Percentiles rank a stretch among this genome's conserved stretches.
Conservation (phyloP, 2,329 filamentous ascomycete genomes). For the Colletotrichum neosansevieriae region DNA sequence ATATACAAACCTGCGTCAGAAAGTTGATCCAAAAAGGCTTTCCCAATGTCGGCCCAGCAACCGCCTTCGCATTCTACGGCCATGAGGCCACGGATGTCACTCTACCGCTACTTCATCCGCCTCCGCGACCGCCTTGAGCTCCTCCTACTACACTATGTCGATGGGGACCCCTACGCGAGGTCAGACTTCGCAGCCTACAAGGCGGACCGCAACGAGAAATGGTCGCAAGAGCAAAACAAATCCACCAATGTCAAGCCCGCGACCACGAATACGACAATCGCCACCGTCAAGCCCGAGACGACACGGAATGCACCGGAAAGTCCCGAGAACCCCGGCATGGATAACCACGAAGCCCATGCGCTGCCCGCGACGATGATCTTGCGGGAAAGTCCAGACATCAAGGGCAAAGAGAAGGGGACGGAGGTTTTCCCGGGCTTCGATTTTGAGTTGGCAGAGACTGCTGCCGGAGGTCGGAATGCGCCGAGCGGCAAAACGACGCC, state of each 20-base stretch:
- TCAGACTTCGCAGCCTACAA: constrained; percentile 20
- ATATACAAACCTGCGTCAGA: neutral
- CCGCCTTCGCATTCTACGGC: neutral
- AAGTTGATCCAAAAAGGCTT: neutral
- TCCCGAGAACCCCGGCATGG: neutral
- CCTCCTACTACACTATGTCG: constrained; percentile 27
- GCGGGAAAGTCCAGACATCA: neutral
- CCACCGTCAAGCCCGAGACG: neutral
- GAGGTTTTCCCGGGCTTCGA: constrained; percentile 4
- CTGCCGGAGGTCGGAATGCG: neutral
- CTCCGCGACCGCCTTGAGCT: constrained; percentile 36
- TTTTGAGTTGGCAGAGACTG: neutral
- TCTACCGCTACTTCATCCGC: constrained; percentile 20
- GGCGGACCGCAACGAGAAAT: constrained; percentile 12
- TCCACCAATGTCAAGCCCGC: neutral
- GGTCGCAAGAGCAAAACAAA: constrained; percentile 13
- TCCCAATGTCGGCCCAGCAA: neutral
- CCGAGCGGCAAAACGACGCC: neutral
- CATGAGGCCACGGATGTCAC: constrained; percentile 6
- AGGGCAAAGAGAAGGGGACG: neutral
- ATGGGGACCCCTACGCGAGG: constrained; percentile 14
- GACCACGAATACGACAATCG: neutral
- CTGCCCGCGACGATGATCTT: neutral
- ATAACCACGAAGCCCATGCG: neutral
- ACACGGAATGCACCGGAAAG: no score